Evolutionary conservation across 208 protist species (phyloP).

Genomic region (Crithidia expoeki): DNA sequence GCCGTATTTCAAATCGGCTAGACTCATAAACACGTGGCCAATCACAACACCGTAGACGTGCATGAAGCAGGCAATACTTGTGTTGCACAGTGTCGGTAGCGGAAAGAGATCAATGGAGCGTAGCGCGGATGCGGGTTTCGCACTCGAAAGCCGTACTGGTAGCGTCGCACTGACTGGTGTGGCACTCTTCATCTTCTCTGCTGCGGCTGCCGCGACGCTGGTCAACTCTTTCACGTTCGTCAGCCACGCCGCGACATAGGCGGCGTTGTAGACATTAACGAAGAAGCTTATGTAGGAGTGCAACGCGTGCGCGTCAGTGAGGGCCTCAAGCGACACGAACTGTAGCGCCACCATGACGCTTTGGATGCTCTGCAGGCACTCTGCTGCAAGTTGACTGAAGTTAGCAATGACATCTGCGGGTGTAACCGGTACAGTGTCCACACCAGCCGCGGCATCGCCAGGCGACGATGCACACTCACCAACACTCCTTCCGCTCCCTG

Average conservation of each 20-base stretch:
- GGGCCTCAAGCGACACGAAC: constrained; percentile 17
- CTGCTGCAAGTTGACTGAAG: constrained; percentile 25
- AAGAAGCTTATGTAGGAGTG: constrained; percentile 32
- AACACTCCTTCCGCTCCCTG: not conserved
- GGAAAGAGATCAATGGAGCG: constrained; percentile 31
- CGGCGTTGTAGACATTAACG: constrained; percentile 73
- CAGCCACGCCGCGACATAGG: constrained; percentile 79
- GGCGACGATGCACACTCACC: not conserved
- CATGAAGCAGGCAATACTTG: constrained; percentile 45
- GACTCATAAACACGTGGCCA: constrained; percentile 42
- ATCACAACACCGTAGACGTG: constrained; percentile 58
- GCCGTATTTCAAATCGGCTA: constrained; percentile 75
- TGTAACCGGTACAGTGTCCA: not conserved
- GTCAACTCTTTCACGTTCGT: constrained; percentile 28
- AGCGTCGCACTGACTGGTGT: not conserved
- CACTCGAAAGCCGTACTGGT: not conserved
- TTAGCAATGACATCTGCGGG: constrained; percentile 8
- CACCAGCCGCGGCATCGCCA: not conserved
- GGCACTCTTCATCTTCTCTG: not conserved
- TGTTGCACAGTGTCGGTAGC: constrained; percentile 35
- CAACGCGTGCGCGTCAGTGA: constrained; percentile 19
- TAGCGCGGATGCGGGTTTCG: not conserved
- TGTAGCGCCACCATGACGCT: constrained; percentile 27
- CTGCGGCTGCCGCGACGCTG: constrained; percentile 8
- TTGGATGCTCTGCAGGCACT: constrained; percentile 32